Base-by-base conservation (phyloP, 2,329 filamentous ascomycete species). In the Epichloe gansuensis region DNA sequence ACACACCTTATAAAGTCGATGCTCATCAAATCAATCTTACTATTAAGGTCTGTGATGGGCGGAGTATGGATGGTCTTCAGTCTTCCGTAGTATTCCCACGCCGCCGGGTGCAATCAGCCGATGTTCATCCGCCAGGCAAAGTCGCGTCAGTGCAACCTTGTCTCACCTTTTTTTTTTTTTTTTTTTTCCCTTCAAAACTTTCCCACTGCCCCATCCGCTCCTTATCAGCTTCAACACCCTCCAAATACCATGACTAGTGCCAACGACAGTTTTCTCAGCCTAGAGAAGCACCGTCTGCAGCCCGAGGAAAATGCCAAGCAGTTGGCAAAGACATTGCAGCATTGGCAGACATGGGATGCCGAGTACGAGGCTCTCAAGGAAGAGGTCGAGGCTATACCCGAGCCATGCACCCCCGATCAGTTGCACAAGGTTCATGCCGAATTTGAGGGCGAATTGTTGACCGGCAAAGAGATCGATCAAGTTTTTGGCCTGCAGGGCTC, bases 351-450 rank as follows among this genome's bases (percentile, higher is more conserved):
- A 52, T 94, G 88, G 80, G 91, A 95, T 65, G 82, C 86, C 47
- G 91, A 97, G 66, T 97, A 97, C 67, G 88, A 95, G 64, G 81
- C 84, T 25, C 76, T 97, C 56, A 90, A 87, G 65, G 88, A 94
- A 65, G 88, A 94, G 62, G 78, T 97, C 34, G 70, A 81, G 50
- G 73, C 72, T 4, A 65, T 84, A 28, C 66, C 75, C 43, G 69
- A 72, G 49, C 67, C 77, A 52, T 68, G 70, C 34, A 48, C 58
- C 11, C 52, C 57, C 13, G 69, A 78, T 17, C 76, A 82, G 31
- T 76, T 90, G 31, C 70, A 77, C 7, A 70, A 70, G 34, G 77
- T 85, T 46, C 78, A 79, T 45, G 69, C 73, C 38, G 73, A 75
- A 12, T 84, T 85, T 57, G 75, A 81, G 43, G 81, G 83, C 58